A percentile compares a stretch with the other conserved stretches of the same genome.
phyloP scores from a whole-genome alignment of 2,329 filamentous ascomycete species.

The Onygena corvina region DNA sequence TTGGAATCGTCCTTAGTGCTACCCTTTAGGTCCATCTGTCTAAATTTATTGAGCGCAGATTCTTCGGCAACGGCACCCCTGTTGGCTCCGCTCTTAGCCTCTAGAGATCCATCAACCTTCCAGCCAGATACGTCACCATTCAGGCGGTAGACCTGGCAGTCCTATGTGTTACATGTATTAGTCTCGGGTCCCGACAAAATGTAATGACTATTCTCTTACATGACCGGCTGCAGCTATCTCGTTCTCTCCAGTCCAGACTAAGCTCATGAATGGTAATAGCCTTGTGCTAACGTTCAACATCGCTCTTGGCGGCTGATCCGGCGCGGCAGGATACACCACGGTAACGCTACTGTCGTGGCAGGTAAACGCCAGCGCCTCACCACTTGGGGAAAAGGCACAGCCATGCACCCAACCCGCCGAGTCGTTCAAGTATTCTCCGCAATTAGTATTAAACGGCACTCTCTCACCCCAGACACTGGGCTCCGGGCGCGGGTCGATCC shows the following conservation, averaged over 20 bases:
- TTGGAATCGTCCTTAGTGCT: slow-evolving; percentile 86
- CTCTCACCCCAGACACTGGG: slow-evolving; percentile 88
- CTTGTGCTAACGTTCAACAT: slow-evolving; percentile 83
- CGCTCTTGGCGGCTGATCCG: slow-evolving; percentile 82
- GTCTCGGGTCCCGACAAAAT: background rate
- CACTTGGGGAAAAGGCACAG: slow-evolving; percentile 82
- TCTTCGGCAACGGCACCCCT: slow-evolving; percentile 60
- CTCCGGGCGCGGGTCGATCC: slow-evolving; percentile 73
- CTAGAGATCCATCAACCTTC: slow-evolving; percentile 70
- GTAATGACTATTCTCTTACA: slow-evolving; percentile 31
- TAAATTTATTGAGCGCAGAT: slow-evolving; percentile 94
- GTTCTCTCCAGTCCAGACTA: slow-evolving; percentile 82
- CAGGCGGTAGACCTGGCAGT: slow-evolving; percentile 80
- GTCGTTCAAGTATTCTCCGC: slow-evolving; percentile 90
- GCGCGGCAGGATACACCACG: slow-evolving; percentile 82
- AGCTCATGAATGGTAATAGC: slow-evolving; percentile 77
- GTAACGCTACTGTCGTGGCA: slow-evolving; percentile 95
- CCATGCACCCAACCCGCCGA: slow-evolving; percentile 95
- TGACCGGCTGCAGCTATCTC: slow-evolving; percentile 95
- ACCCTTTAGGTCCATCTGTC: slow-evolving; percentile 96
- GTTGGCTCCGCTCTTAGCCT: slow-evolving; percentile 55
- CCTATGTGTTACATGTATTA: slow-evolving; percentile 27
- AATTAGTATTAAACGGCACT: slow-evolving; percentile 95
- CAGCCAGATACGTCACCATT: slow-evolving; percentile 66
- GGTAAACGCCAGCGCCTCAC: slow-evolving; percentile 84